Percentiles rank a stretch among this genome's conserved stretches.
These are phyloP conservation scores for Pythium folliculosum DNA, from an alignment of 352 stramenopile genomes.

Conservation along the genomic window DNA sequence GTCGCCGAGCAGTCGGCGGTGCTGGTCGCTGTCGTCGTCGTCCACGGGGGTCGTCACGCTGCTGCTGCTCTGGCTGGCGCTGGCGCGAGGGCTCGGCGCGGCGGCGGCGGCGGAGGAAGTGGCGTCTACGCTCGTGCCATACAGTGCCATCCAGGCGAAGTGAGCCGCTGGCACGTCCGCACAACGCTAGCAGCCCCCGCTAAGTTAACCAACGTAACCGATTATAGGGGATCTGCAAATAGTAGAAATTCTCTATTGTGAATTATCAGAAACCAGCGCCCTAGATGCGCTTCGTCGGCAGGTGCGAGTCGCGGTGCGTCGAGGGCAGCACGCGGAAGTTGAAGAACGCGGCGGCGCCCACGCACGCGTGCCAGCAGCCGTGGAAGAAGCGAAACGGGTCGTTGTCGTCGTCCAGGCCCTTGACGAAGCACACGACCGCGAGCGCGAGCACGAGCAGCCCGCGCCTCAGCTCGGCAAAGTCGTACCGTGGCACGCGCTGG, in stretches of 20 bases:
- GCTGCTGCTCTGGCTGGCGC: slow-evolving; percentile 3
- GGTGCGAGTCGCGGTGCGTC: slow-evolving; percentile 22
- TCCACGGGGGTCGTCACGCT: slow-evolving; percentile 9
- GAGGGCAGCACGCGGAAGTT: slow-evolving; percentile 64
- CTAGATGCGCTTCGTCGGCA: slow-evolving; percentile 25
- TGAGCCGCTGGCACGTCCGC: background rate
- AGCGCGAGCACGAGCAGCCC: slow-evolving; percentile 50
- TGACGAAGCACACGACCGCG: slow-evolving; percentile 60
- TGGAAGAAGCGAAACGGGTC: slow-evolving; percentile 84
- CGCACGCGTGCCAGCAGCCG: slow-evolving; percentile 79
- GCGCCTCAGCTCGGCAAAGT: slow-evolving; percentile 48
- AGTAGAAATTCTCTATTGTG: background rate
- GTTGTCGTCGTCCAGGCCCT: slow-evolving; percentile 67
- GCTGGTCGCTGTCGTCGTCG: slow-evolving; percentile 20
- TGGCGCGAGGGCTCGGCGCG: background rate
- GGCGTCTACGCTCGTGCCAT: slow-evolving; percentile 21
- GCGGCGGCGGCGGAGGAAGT: background rate
- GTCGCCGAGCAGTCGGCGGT: slow-evolving; percentile 15
- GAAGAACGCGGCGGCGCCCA: slow-evolving; percentile 68
- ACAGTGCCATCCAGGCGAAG: slow-evolving; percentile 27
- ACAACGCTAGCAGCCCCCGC: background rate
- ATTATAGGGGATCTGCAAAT: no score
- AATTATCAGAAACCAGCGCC: background rate
- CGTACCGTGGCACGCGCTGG: slow-evolving; percentile 49
- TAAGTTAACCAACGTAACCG: slow-evolving; percentile 24